A percentile compares a stretch with the other conserved stretches of the same genome.
Evolutionary conservation across 2,329 filamentous ascomycete genomes (phyloP).

Genomic region (Penicillium sp.): DNA sequence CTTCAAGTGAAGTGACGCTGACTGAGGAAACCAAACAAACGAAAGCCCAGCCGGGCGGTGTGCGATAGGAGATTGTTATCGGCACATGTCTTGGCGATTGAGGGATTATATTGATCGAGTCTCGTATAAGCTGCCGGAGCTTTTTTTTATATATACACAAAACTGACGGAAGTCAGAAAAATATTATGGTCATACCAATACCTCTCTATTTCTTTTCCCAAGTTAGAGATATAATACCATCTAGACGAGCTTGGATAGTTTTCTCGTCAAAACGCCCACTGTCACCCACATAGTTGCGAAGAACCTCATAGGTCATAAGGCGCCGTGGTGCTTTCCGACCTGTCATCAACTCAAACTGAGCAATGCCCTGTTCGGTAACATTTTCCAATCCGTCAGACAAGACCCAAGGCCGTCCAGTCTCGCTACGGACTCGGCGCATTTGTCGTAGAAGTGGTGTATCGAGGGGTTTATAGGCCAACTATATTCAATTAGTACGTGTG

Average conservation of each 20-base stretch:
- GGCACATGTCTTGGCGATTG: background rate
- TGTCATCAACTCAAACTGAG: slow-evolving; percentile 79
- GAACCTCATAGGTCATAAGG: slow-evolving; percentile 67
- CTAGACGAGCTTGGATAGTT: slow-evolving; percentile 37
- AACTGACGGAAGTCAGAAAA: background rate
- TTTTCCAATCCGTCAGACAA: slow-evolving; percentile 73
- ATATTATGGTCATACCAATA: background rate
- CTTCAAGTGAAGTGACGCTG: slow-evolving; percentile 1
- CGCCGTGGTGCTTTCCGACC: slow-evolving; percentile 68
- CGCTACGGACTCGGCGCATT: slow-evolving; percentile 59
- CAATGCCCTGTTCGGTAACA: slow-evolving; percentile 74
- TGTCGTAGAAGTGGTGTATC: slow-evolving; percentile 69
- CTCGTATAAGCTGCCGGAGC: background rate
- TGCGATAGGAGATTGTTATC: slow-evolving; percentile 7
- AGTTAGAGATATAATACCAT: slow-evolving; percentile 24
- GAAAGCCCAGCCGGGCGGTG: slow-evolving; percentile 8
- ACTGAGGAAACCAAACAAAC: slow-evolving; percentile 3
- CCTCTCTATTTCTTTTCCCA: background rate
- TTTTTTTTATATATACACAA: background rate
- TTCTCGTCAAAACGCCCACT: slow-evolving; percentile 38
- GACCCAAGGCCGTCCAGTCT: slow-evolving; percentile 60
- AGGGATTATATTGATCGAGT: background rate
- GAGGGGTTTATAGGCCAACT: slow-evolving; percentile 66
- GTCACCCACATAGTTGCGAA: slow-evolving; percentile 38
- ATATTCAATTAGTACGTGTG: slow-evolving; percentile 21